Evolutionary conservation across 176 grass and related monocot genomes (phyloP).

Genomic region (Musa itinerans): DNA sequence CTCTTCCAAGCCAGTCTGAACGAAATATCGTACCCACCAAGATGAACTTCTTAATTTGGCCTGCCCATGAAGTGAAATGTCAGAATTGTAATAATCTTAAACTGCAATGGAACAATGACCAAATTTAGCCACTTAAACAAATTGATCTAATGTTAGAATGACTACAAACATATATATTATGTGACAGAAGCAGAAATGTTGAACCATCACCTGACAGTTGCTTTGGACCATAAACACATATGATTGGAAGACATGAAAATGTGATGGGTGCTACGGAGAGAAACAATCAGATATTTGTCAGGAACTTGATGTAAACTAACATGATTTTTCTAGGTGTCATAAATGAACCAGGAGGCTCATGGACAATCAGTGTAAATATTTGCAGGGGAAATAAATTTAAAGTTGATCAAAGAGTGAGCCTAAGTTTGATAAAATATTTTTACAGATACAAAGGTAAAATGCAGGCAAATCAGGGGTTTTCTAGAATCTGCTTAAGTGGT

Average conservation of each 20-base stretch:
- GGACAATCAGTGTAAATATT: no score
- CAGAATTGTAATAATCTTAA: not conserved
- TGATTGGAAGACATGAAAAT: not conserved
- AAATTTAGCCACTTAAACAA: not conserved
- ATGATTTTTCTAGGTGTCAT: no score
- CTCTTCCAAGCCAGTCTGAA: conserved; percentile 80
- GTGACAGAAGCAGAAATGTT: not conserved
- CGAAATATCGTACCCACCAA: conserved; percentile 96
- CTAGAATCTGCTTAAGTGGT: no score
- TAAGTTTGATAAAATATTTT: no score
- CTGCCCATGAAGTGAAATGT: conserved; percentile 20
- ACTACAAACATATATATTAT: not conserved
- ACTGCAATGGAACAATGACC: not conserved
- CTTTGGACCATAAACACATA: not conserved
- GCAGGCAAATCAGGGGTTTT: no score
- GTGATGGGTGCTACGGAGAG: not conserved
- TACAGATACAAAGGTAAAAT: no score
- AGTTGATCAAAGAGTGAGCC: no score
- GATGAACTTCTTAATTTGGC: conserved; percentile 83
- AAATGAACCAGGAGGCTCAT: no score
- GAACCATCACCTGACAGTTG: not conserved
- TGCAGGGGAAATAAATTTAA: no score
- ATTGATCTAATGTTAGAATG: not conserved
- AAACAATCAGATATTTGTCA: not conserved
- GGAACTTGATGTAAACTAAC: not conserved